Evolutionary conservation across 768 basidiomycete genomes (phyloP).

Genomic region (Mycena crocata): DNA sequence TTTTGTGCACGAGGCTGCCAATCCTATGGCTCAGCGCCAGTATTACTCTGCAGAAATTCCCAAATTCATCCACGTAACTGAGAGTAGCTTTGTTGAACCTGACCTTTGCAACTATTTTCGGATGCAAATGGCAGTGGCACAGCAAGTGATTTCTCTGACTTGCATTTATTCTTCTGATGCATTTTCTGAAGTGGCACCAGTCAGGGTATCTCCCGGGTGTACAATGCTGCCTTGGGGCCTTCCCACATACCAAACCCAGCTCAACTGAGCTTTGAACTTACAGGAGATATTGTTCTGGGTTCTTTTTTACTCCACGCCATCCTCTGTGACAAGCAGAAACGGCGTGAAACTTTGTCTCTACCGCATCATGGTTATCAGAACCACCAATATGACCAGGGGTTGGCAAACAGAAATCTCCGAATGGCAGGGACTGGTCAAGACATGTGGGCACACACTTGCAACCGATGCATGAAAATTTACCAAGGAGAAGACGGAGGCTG

Average conservation of each 20-base stretch:
- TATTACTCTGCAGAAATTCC: slow-evolving; percentile 2
- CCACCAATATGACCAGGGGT: neutral
- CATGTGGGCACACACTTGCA: slow-evolving; percentile 24
- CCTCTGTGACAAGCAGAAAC: neutral
- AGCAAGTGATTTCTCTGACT: neutral
- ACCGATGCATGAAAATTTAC: no score
- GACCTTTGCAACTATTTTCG: neutral
- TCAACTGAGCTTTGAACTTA: neutral
- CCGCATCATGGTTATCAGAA: slow-evolving; percentile 6
- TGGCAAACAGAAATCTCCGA: neutral
- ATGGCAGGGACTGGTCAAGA: slow-evolving; percentile 18
- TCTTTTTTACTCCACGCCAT: no score
- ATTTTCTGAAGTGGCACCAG: neutral
- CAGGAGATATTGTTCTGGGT: slow-evolving; percentile 1
- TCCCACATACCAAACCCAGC: neutral
- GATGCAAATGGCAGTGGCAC: neutral
- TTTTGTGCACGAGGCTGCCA: neutral
- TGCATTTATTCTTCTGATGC: neutral
- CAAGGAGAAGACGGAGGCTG: no score
- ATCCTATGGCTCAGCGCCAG: neutral
- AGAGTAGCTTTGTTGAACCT: neutral
- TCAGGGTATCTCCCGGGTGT: slow-evolving; percentile 7
- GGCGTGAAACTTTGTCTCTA: neutral
- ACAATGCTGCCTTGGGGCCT: neutral
- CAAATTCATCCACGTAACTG: slow-evolving; percentile 1